These are phyloP conservation scores for Cutaneotrichosporon sp. DNA, from an alignment of 1,284 basidiomycete species.

Conservation along the genomic window DNA sequence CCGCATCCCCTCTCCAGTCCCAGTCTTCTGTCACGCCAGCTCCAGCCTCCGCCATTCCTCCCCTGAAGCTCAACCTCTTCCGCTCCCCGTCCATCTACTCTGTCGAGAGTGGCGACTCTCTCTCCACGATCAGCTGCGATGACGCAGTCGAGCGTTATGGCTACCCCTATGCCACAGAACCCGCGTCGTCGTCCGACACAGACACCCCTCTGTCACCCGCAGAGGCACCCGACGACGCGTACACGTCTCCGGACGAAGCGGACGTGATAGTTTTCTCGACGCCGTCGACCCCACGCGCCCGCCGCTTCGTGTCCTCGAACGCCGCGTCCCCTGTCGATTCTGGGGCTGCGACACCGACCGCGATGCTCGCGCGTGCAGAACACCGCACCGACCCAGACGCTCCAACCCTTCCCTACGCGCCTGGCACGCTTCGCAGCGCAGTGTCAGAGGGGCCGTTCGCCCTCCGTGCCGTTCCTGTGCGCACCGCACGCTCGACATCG, in stretches of 20 bases:
- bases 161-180: not conserved
- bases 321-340: slow-evolving; percentile 3
- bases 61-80: slow-evolving; percentile 47
- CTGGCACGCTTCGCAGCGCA: slow-evolving; percentile 13
- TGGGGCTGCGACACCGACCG: slow-evolving; percentile 7
- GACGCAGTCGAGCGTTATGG: not conserved
- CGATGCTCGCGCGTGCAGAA: not conserved
- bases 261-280: slow-evolving; percentile 10
- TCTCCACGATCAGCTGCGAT: slow-evolving; percentile 9
- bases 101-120: slow-evolving; percentile 29
- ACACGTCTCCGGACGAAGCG: not conserved
- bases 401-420: slow-evolving; percentile 5
- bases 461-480: slow-evolving; percentile 24
- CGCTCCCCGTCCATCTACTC: slow-evolving; percentile 43
- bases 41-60: slow-evolving; percentile 30
- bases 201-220: not conserved
- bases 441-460: slow-evolving; percentile 20
- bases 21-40: slow-evolving; percentile 10
- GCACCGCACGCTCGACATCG: slow-evolving; percentile 12
- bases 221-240: not conserved
- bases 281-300: slow-evolving; percentile 15
- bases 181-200: slow-evolving; percentile 2
- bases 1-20: slow-evolving; percentile 13
- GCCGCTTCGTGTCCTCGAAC: not conserved
- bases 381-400: slow-evolving; percentile 1